Conservation (phyloP, 768 basidiomycete genomes). For the Trametes cubensis region DNA sequence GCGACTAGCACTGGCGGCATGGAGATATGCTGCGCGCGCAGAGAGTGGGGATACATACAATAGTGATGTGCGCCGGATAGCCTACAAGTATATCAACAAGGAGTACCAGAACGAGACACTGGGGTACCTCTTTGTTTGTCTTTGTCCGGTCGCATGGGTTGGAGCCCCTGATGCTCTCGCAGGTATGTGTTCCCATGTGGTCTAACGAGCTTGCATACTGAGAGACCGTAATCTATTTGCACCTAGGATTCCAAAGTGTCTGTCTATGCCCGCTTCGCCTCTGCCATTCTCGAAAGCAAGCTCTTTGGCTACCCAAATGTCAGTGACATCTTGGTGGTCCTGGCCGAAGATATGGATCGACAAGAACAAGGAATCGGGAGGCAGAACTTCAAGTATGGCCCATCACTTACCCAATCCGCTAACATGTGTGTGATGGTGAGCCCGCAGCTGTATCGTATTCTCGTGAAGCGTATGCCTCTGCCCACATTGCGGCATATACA, state of each 20-base stretch:
- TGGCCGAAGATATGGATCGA: constrained; percentile 31
- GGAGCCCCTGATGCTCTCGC: neutral
- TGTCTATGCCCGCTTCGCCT: constrained; percentile 1
- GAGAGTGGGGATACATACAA: too few species aligned
- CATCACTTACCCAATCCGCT: constrained; percentile 36
- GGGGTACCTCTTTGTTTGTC: neutral
- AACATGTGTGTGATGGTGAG: constrained; percentile 33
- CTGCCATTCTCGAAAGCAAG: constrained; percentile 31
- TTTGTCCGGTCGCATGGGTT: neutral
- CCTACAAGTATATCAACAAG: constrained; percentile 5
- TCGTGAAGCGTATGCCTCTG: constrained; percentile 29
- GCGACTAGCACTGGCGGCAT: too few species aligned
- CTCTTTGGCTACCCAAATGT: constrained; percentile 33
- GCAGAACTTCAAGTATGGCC: constrained; percentile 41
- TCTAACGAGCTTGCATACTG: neutral
- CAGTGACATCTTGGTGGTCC: constrained; percentile 35
- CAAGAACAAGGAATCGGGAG: constrained; percentile 35
- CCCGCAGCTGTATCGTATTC: constrained; percentile 32
- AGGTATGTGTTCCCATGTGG: neutral
- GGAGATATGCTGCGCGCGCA: too few species aligned
- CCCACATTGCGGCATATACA: constrained; percentile 24
- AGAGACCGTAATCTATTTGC: neutral
- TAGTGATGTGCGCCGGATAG: too few species aligned
- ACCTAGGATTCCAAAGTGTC: neutral
- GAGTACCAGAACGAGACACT: neutral